phyloP scores from a whole-genome alignment of 2,329 filamentous ascomycete genomes.

The Fusarium subtropicale region DNA sequence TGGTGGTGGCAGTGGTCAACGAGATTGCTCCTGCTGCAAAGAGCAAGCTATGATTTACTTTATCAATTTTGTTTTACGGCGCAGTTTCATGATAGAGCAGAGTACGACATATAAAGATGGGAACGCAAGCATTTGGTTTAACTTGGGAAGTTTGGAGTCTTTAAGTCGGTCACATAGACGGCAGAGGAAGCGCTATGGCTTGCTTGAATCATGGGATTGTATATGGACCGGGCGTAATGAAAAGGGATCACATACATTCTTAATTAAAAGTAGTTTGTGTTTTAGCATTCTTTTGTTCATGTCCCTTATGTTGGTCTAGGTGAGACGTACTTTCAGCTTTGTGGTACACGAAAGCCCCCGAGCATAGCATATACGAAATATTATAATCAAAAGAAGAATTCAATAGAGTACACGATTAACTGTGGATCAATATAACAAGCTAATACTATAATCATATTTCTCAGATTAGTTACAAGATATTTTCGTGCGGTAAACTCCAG shows the following conservation, averaged over 20 bases:
- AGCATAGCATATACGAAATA: not conserved
- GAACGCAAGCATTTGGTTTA: conserved; percentile 46
- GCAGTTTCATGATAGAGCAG: conserved; percentile 43
- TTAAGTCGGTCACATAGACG: conserved; percentile 38
- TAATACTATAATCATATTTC: not conserved
- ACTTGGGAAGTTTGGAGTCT: conserved; percentile 46
- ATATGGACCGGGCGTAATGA: conserved; percentile 37
- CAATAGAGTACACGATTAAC: not conserved
- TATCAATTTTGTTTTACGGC: conserved; percentile 28
- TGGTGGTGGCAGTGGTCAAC: conserved; percentile 81
- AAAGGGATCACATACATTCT: conserved; percentile 33
- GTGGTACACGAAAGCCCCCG: not conserved
- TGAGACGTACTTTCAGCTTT: not conserved
- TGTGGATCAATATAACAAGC: not conserved
- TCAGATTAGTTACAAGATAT: not conserved
- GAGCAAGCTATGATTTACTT: conserved; percentile 52
- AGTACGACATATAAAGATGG: conserved; percentile 42
- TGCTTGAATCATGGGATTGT: conserved; percentile 37
- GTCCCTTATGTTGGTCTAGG: not conserved
- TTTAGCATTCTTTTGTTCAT: not conserved
- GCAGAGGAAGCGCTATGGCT: conserved; percentile 18
- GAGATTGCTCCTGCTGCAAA: conserved; percentile 61
- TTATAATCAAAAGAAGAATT: not conserved
- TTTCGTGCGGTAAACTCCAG: conserved; percentile 13
- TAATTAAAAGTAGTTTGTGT: conserved; percentile 31